Conservation (phyloP, 2,329 filamentous ascomycete genomes). For the Aspergillus viridinutans region DNA sequence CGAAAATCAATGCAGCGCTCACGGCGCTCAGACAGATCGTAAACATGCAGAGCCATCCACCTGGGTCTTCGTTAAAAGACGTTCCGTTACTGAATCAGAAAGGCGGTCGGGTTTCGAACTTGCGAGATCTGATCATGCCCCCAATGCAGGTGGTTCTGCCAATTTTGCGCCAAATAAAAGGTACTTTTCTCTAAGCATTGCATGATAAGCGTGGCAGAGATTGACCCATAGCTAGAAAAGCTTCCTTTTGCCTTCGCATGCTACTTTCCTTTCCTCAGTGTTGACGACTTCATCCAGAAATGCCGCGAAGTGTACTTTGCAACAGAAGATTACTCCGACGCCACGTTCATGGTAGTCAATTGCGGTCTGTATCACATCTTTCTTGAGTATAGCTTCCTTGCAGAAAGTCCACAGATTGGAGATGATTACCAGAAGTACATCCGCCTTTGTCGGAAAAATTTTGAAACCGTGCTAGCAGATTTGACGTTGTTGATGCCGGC, state of each 20-base stretch:
- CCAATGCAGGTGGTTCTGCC: constrained; percentile 31
- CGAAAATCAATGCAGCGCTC: constrained; percentile 37
- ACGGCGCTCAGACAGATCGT: constrained; percentile 38
- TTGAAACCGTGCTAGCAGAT: constrained; percentile 44
- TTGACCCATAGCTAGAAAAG: constrained; percentile 15
- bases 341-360: constrained; percentile 38
- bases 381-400: constrained; percentile 23
- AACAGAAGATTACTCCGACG: constrained; percentile 38
- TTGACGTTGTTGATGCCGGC: constrained; percentile 56
- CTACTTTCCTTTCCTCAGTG: constrained; percentile 31
- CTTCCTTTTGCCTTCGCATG: constrained; percentile 20
- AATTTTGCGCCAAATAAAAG: constrained; percentile 31
- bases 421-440: constrained; percentile 29
- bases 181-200: constrained; percentile 14
- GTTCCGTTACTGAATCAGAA: constrained; percentile 25
- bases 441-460: constrained; percentile 39
- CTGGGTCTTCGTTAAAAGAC: constrained; percentile 18
- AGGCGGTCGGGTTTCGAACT: constrained; percentile 19
- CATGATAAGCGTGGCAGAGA: neutral
- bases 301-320: constrained; percentile 44
- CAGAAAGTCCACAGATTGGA: constrained; percentile 15
- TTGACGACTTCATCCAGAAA: constrained; percentile 32
- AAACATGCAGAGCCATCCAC: constrained; percentile 31
- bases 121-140: constrained; percentile 35
- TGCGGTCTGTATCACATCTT: constrained; percentile 38